Conservation (phyloP, 2,329 filamentous ascomycete species). For the Aureobasidium namibiae region DNA sequence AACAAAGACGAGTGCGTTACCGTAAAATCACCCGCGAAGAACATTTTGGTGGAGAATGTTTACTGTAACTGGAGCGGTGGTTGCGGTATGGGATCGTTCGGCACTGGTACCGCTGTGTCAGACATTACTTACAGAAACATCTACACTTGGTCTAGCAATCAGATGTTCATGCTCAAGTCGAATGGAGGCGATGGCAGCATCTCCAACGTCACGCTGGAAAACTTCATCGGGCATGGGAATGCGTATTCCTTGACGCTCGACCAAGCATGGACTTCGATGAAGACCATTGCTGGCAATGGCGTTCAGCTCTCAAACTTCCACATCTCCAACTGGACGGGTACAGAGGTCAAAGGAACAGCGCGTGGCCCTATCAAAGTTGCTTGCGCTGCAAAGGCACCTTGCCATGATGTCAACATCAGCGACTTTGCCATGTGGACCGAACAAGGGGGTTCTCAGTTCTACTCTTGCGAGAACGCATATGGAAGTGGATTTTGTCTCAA, state of each 20-base stretch:
- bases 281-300: conserved; percentile 37
- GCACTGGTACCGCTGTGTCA: conserved; percentile 41
- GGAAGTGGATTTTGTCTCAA: conserved; percentile 41
- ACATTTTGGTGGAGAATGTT: conserved; percentile 52
- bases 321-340: conserved; percentile 50
- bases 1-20: conserved; percentile 57
- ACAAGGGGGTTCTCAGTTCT: conserved; percentile 30
- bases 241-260: conserved; percentile 51
- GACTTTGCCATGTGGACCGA: conserved; percentile 49
- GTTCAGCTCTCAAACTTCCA: conserved; percentile 46
- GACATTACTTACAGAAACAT: conserved; percentile 48
- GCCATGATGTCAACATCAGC: conserved; percentile 42
- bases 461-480: conserved; percentile 44
- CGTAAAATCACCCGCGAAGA: conserved; percentile 44
- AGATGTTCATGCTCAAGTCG: conserved; percentile 53
- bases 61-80: conserved; percentile 56
- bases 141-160: conserved; percentile 52
- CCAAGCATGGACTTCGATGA: conserved; percentile 43
- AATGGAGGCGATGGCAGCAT: conserved; percentile 50
- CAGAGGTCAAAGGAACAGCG: conserved; percentile 39
- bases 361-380: conserved; percentile 47
- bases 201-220: conserved; percentile 44
- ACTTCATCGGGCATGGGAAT: conserved; percentile 54
- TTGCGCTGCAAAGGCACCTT: conserved; percentile 45
- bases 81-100: conserved; percentile 50